Evolutionary conservation across 2,329 filamentous ascomycete species (phyloP).

Genomic region (Exophiala mesophila): DNA sequence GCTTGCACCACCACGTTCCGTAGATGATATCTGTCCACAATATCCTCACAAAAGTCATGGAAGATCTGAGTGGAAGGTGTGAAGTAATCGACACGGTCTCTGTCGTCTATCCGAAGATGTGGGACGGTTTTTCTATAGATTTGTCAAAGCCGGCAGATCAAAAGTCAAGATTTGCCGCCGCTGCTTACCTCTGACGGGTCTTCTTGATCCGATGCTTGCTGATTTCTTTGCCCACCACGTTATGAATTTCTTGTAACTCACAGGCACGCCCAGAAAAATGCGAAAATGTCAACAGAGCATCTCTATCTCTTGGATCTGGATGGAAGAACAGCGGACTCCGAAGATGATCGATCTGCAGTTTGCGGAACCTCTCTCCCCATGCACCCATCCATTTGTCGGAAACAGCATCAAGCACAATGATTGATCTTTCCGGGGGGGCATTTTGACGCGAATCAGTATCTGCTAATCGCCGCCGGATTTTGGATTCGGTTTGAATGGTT

Average conservation of each 20-base stretch:
- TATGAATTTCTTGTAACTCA: slow-evolving; percentile 65
- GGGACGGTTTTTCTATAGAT: slow-evolving; percentile 32
- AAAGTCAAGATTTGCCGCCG: not conserved
- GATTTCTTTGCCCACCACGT: slow-evolving; percentile 72
- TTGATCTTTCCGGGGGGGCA: slow-evolving; percentile 32
- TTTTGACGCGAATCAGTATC: not conserved
- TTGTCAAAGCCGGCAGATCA: slow-evolving; percentile 9
- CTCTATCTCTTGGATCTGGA: slow-evolving; percentile 68
- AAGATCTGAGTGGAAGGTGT: slow-evolving; percentile 60
- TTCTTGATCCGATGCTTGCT: slow-evolving; percentile 74
- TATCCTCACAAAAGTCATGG: slow-evolving; percentile 55
- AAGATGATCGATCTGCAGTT: slow-evolving; percentile 65
- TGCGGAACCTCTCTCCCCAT: slow-evolving; percentile 66
- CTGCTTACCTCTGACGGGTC: slow-evolving; percentile 38
- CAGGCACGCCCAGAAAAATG: slow-evolving; percentile 55
- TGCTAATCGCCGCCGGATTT: slow-evolving; percentile 2
- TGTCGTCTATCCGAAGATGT: slow-evolving; percentile 55
- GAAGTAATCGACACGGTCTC: slow-evolving; percentile 66
- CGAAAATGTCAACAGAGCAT: slow-evolving; percentile 66
- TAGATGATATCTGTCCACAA: slow-evolving; percentile 57
- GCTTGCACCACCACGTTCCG: slow-evolving; percentile 56
- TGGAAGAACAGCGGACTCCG: slow-evolving; percentile 82
- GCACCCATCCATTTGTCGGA: slow-evolving; percentile 62
- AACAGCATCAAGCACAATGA: slow-evolving; percentile 64
- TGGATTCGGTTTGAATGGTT: slow-evolving; percentile 17